Conservation (phyloP, 805 yeast genomes). For the Candida awuae region DNA sequence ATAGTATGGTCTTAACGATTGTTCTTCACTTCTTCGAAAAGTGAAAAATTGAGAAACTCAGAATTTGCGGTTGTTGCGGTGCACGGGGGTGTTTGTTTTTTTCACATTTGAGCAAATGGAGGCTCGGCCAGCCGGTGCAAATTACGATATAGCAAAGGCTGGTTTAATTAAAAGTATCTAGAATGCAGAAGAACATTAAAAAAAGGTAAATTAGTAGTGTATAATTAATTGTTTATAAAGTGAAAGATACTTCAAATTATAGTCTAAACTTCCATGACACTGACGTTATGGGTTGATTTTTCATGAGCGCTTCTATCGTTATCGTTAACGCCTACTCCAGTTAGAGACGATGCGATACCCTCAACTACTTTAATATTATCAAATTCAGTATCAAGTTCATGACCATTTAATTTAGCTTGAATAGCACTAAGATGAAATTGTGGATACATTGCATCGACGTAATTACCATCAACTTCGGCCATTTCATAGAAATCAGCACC, state of each 20-base stretch:
- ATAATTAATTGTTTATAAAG: too few species aligned
- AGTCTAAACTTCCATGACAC: slow-evolving; percentile 1
- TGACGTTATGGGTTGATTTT: slow-evolving; percentile 3
- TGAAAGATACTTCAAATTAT: not conserved
- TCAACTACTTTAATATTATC: slow-evolving; percentile 3
- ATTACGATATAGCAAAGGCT: too few species aligned
- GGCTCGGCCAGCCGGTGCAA: not conserved
- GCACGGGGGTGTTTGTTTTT: too few species aligned
- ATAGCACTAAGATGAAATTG: slow-evolving; percentile 12
- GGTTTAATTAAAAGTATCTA: too few species aligned
- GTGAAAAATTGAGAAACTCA: too few species aligned
- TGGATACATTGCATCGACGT: slow-evolving; percentile 13
- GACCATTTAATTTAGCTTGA: slow-evolving; percentile 3
- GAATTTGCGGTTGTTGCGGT: too few species aligned
- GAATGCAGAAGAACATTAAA: not conserved
- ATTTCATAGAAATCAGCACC: slow-evolving; percentile 45
- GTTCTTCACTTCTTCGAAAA: too few species aligned
- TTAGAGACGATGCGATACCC: slow-evolving; percentile 2
- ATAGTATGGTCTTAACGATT: too few species aligned
- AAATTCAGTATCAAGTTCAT: slow-evolving; percentile 1
- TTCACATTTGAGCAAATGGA: not conserved
- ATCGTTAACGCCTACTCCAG: not conserved
- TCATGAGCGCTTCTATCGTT: too few species aligned
- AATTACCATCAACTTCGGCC: slow-evolving; percentile 39
- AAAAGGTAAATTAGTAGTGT: not conserved